Base-by-base conservation (phyloP, 2,329 filamentous ascomycete species). In the Aspergillus awamori region DNA sequence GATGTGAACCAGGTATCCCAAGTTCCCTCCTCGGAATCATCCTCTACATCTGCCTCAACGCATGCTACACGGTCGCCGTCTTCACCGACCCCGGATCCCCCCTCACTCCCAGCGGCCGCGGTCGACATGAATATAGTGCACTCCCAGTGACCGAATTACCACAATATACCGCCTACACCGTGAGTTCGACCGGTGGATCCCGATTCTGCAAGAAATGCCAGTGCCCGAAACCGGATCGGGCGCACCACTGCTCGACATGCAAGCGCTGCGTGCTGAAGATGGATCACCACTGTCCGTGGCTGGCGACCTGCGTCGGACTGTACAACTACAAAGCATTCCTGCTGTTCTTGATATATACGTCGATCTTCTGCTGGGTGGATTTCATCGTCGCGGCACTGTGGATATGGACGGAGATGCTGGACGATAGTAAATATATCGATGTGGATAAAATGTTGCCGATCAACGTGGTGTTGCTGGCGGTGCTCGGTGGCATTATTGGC, bases 281-380 rank as follows among this genome's bases (percentile, higher is more conserved):
- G 95, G 95, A 99, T 75, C 95, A 99, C 77, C 95, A 99, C 80
- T 99, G 95, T 76, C 95, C 95, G 15, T 99, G 95, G 95, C 84
- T 99, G 53, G 94, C 95, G 28, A 97, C 92, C 4, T 99, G 95
- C 77, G 91, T 99, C 62, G 95, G 95, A 20, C 82, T 99, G 65
- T 87, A 87, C 72, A 99, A 99, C 79, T 96, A 97, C 83, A 99
- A 99, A 79, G 85, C 93, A 0, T 99, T 99, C 74, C 76, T 99
- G 57, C 84, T 98, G 3, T 99, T 98, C 76, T 83, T 99, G 26
- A 85, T 93, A 59, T 98, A 99, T 76, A 92, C 91, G 0, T 91
- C 89, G 4, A 64, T 97, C 2, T 97, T 97, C 79, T 93, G 91
- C 79, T 88, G 92, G 80, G 86, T 90, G 69, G 86, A 85, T 71